Percentiles rank a stretch among this genome's conserved stretches.
Conservation (phyloP, 441 rosid genomes). For the Corymbia calophylla region DNA sequence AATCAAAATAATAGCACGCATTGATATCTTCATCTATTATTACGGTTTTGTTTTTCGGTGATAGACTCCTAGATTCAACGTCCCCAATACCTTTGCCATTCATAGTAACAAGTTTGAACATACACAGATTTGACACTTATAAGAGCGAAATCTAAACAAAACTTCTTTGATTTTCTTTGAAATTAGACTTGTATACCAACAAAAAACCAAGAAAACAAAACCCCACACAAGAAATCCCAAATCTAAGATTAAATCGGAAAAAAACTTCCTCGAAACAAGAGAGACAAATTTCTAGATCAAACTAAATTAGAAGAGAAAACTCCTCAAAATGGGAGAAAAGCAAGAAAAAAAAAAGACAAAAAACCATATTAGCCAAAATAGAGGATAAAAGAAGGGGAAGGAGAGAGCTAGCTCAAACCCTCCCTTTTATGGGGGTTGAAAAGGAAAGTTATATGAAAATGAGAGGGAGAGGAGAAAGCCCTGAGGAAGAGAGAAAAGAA, state of each 20-base stretch:
- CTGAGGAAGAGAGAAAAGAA: too few species aligned
- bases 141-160: neutral
- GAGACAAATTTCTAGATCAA: neutral
- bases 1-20: too few species aligned
- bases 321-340: neutral
- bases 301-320: neutral
- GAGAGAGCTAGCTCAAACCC: neutral
- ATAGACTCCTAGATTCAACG: rapidly evolving
- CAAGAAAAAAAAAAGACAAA: neutral
- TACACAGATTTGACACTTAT: neutral
- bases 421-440: neutral
- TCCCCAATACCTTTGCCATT: neutral
- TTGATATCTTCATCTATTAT: too few species aligned
- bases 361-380: too few species aligned
- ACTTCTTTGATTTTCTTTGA: neutral
- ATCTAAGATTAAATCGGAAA: neutral
- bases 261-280: neutral
- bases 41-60: too few species aligned
- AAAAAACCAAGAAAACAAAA: neutral
- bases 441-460: neutral
- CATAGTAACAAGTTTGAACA: neutral
- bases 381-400: neutral
- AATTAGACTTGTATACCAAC: neutral
- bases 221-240: neutral
- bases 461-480: neutral